Evolutionary conservation across 2,329 filamentous ascomycete species (phyloP).

Genomic region (Sordariomycetes sp.): DNA sequence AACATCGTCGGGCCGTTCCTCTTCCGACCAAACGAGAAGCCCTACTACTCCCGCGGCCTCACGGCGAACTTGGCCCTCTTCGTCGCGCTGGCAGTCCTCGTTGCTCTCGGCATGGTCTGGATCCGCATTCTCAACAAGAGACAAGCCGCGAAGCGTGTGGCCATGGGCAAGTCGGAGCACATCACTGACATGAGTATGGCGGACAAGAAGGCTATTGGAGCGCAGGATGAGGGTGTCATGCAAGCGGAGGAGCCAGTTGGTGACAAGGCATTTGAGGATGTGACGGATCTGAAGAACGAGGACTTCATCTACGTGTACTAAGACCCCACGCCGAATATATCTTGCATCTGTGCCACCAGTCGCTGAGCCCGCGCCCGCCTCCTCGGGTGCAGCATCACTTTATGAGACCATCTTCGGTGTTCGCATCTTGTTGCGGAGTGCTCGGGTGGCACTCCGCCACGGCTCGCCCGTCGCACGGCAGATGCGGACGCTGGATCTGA

Average conservation of each 20-base stretch:
- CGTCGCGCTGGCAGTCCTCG: slow-evolving; percentile 42
- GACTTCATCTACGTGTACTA: slow-evolving; percentile 50
- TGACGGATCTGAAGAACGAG: slow-evolving; percentile 50
- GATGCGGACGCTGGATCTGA: too few relatives aligned
- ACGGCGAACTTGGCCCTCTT: slow-evolving; percentile 52
- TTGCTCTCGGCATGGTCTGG: slow-evolving; percentile 21
- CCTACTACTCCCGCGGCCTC: slow-evolving; percentile 47
- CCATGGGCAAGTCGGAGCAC: slow-evolving; percentile 30
- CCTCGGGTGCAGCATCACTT: too few relatives aligned
- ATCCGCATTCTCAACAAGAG: slow-evolving; percentile 41
- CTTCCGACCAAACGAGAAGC: slow-evolving; percentile 47
- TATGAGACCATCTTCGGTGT: too few relatives aligned
- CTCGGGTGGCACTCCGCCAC: too few relatives aligned
- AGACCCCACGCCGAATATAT: too few relatives aligned
- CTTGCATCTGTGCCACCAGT: too few relatives aligned
- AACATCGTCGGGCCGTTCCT: slow-evolving; percentile 58
- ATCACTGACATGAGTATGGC: slow-evolving; percentile 45
- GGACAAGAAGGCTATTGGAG: slow-evolving; percentile 20
- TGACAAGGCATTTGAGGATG: slow-evolving; percentile 36
- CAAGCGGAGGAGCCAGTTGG: slow-evolving; percentile 9
- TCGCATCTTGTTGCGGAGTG: too few relatives aligned
- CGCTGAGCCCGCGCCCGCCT: too few relatives aligned
- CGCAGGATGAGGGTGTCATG: slow-evolving; percentile 10
- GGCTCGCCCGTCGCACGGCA: too few relatives aligned
- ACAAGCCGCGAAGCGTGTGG: slow-evolving; percentile 24